Evolutionary conservation across 2,329 filamentous ascomycete genomes (phyloP), one percentile per base, ranked within the genome.

Genomic region (Plectosphaerella cucumerina): DNA sequence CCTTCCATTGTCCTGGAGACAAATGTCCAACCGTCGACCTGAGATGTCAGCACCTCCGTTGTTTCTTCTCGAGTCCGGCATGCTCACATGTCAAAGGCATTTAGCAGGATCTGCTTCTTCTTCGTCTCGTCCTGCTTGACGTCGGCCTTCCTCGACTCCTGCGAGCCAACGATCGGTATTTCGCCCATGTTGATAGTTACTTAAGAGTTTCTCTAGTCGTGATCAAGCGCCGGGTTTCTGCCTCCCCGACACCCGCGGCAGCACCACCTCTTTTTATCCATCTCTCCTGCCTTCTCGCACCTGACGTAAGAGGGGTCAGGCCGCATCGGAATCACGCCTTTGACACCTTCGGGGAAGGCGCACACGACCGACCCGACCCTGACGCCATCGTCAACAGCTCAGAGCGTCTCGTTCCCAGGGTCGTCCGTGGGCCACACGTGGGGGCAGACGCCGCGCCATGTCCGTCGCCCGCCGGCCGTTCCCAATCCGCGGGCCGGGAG

Each of bases 1-100:
- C 80, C 69, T 84, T 86, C 84, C 84, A 87, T 66, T 86, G 83
- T 1, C 84, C 84, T 1, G 82, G 82, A 0, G 80, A 82, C 33
- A 87, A 61, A 61, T 87, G 84, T 3, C 82, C 82, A 6, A 85
- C 74, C 0, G 82, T 85, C 2, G 74, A 81, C n/a, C n/a, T n/a
- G n/a, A n/a, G n/a, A n/a, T n/a, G n/a, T n/a, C n/a, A n/a, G n/a
- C n/a, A n/a, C n/a, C n/a, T n/a, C n/a, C n/a, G n/a, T n/a, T n/a
- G n/a, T n/a, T n/a, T n/a, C n/a, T n/a, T n/a, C n/a, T n/a, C n/a
- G n/a, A n/a, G n/a, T n/a, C n/a, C n/a, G n/a, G n/a, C n/a, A n/a
- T n/a, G n/a, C n/a, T n/a, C n/a, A n/a, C 81, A 85, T 85, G 53
- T 85, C 82, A 56, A 86, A 85, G 3, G 82, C 82, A 67, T 85